Evolutionary conservation across 805 yeast species (phyloP).

Genomic region (Ascoidea asiatica): DNA sequence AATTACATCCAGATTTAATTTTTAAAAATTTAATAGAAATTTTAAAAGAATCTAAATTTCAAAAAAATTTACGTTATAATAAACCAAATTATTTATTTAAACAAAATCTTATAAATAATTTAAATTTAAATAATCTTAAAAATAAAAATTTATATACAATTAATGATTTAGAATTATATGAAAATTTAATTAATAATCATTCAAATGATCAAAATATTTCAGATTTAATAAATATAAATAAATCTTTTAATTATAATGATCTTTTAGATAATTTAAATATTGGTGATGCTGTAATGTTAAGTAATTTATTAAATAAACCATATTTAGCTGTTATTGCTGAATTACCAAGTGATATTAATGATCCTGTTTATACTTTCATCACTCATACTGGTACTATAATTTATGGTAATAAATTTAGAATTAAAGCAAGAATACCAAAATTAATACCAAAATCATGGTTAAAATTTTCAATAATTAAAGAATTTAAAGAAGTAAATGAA

Average conservation of each 20-base stretch:
- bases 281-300: constrained; percentile 54
- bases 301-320: constrained; percentile 24
- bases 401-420: constrained; percentile 29
- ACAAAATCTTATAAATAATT: too few species aligned
- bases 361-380: constrained; percentile 43
- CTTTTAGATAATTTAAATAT: constrained; percentile 17
- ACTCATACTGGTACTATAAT: constrained; percentile 42
- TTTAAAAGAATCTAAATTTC: too few species aligned
- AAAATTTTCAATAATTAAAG: neutral
- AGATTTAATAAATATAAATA: too few species aligned
- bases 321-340: constrained; percentile 41
- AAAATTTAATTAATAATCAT: too few species aligned
- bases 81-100: too few species aligned
- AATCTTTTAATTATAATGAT: neutral
- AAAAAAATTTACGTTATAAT: too few species aligned
- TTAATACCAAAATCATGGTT: constrained; percentile 25
- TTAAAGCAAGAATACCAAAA: constrained; percentile 40
- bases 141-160: too few species aligned
- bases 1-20: too few species aligned
- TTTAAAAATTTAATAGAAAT: too few species aligned
- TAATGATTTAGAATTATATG: too few species aligned
- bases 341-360: constrained; percentile 33
- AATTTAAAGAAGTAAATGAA: neutral
- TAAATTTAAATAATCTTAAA: too few species aligned
- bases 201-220: too few species aligned